Conservation (phyloP, 495 filamentous ascomycete genomes). For the Aspergillus sclerotiicarbonarius region DNA sequence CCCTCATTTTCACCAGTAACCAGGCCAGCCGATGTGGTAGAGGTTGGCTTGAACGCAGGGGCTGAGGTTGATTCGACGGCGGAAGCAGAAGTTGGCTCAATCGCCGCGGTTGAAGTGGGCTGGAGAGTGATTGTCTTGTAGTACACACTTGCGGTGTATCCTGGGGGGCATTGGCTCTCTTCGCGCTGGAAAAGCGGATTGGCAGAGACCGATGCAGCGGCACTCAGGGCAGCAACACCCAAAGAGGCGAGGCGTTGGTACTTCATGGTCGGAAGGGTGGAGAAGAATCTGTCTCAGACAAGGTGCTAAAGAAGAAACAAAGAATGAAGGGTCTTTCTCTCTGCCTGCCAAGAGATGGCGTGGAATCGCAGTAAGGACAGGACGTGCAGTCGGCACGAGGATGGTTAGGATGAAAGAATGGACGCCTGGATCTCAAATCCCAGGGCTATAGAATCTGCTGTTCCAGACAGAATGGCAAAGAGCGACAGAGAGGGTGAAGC, state of each 20-base stretch:
- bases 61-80: constrained; percentile 11
- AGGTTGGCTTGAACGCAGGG: constrained; percentile 12
- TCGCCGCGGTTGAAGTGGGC: constrained; percentile 16
- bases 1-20: constrained; percentile 12
- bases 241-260: constrained; percentile 30
- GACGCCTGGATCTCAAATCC: constrained; percentile 35
- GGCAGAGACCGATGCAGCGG: constrained; percentile 31
- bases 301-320: background rate
- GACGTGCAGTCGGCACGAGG: constrained; percentile 23
- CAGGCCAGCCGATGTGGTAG: background rate
- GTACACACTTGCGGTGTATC: constrained; percentile 28
- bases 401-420: constrained; percentile 26
- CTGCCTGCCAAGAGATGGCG: background rate
- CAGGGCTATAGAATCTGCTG: constrained; percentile 24
- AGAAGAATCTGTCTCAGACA: background rate
- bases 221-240: constrained; percentile 29
- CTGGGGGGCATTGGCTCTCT: constrained; percentile 28
- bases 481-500: constrained; percentile 7
- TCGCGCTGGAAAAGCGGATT: constrained; percentile 20
- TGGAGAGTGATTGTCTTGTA: constrained; percentile 24
- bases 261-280: constrained; percentile 27
- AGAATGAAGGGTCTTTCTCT: constrained; percentile 10
- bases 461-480: constrained; percentile 26
- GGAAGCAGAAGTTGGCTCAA: constrained; percentile 15
- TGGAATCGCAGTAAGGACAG: constrained; percentile 17